phyloP scores from a whole-genome alignment of 1,139 yeast species.

The Geotrichum fermentans region DNA sequence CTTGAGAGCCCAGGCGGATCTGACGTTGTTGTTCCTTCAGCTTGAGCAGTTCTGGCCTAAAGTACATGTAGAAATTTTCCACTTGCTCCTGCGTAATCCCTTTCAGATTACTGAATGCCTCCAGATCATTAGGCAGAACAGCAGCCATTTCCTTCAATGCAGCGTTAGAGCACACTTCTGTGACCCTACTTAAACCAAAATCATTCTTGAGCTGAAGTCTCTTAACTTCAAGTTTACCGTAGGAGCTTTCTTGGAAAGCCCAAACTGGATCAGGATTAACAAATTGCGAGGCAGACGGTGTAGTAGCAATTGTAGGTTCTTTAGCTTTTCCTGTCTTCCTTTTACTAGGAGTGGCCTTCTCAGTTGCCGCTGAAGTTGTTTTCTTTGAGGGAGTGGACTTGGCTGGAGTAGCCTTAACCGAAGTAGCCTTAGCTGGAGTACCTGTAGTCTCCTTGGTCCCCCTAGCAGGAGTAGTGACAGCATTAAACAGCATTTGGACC shows the following conservation, averaged over 20 bases:
- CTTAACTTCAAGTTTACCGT: slow-evolving; percentile 12
- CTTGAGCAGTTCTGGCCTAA: slow-evolving; percentile 20
- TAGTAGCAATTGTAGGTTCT: background rate
- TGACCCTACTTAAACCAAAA: slow-evolving; percentile 1
- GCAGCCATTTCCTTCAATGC: slow-evolving; percentile 22
- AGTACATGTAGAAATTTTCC: slow-evolving; percentile 16
- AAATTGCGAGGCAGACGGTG: background rate
- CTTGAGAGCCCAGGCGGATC: background rate
- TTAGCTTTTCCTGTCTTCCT: background rate
- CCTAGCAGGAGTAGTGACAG: slow-evolving; percentile 3
- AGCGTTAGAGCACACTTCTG: slow-evolving; percentile 23
- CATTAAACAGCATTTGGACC: slow-evolving; percentile 46
- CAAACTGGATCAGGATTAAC: slow-evolving; percentile 16
- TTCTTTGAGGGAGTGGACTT: background rate
- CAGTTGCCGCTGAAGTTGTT: background rate
- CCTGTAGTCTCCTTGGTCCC: background rate
- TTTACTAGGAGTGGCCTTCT: background rate
- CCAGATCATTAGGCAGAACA: slow-evolving; percentile 16
- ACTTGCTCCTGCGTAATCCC: slow-evolving; percentile 23
- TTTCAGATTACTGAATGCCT: slow-evolving; percentile 17
- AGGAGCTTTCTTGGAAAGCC: slow-evolving; percentile 7
- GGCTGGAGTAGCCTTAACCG: no score
- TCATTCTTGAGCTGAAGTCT: slow-evolving; percentile 15
- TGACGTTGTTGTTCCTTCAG: slow-evolving; percentile 10
- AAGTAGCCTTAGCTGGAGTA: background rate